phyloP scores from a whole-genome alignment of 495 filamentous ascomycete genomes.

The Viridothelium virens region DNA sequence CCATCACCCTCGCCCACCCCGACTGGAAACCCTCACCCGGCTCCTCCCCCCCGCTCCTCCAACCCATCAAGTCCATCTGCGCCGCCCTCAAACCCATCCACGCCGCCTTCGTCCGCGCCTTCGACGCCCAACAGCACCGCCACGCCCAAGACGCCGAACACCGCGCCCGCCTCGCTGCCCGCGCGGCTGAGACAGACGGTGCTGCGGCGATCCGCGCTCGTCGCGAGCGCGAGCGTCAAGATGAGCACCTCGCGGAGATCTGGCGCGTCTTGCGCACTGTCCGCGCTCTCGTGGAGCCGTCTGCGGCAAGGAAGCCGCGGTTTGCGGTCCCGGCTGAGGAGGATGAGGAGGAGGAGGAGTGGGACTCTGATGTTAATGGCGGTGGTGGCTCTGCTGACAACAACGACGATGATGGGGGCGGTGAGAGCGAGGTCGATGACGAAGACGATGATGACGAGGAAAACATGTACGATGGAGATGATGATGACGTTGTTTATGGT shows the following conservation, averaged over 20 bases:
- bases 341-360: not conserved
- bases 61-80: slow-evolving; percentile 16
- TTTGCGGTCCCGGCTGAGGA: not conserved
- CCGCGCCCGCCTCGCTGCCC: not conserved
- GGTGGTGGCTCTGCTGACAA: not conserved
- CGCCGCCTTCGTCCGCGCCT: slow-evolving; percentile 3
- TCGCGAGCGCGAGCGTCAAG: slow-evolving; percentile 12
- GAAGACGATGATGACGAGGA: not conserved
- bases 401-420: slow-evolving; percentile 10
- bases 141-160: not conserved
- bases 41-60: slow-evolving; percentile 14
- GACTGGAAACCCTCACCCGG: slow-evolving; percentile 4
- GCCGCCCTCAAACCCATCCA: slow-evolving; percentile 16
- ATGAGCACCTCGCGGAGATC: not conserved
- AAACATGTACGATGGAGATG: not conserved
- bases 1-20: slow-evolving; percentile 7
- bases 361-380: not conserved
- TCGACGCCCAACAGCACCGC: not conserved
- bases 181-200: not conserved
- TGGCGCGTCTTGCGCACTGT: slow-evolving; percentile 20
- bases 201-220: not conserved
- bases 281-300: slow-evolving; percentile 18
- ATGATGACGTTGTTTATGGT: slow-evolving; percentile 4
- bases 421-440: slow-evolving; percentile 15
- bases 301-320: not conserved